Percentiles rank a stretch among this genome's conserved stretches.
These are phyloP conservation scores for Acer yangbiense DNA, from an alignment of 345 rosid genomes.

Conservation along the genomic window DNA sequence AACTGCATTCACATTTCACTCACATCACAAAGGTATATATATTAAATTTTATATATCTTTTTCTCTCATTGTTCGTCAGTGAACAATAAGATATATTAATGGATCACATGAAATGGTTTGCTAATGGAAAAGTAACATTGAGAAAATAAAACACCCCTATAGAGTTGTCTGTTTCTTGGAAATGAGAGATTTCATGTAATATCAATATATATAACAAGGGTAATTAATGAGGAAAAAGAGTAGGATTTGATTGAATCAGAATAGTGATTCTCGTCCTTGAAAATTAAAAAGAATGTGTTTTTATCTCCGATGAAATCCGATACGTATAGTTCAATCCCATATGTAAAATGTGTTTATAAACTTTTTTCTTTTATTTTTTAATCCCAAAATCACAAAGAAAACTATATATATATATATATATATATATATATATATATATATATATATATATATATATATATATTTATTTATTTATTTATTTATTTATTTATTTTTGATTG, in stretches of 20 bases:
- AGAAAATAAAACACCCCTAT: not conserved
- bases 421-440: no score
- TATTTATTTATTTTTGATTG: not conserved
- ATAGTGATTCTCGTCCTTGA: not conserved
- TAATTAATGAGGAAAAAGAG: not conserved
- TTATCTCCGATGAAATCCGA: not conserved
- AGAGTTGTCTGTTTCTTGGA: not conserved
- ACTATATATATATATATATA: no score
- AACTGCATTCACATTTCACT: conserved; percentile 13
- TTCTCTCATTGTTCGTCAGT: not conserved
- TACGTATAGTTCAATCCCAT: not conserved
- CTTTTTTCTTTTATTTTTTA: no score
- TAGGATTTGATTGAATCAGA: not conserved
- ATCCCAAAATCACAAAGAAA: no score
- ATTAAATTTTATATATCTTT: not conserved
- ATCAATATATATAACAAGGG: not conserved
- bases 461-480: no score
- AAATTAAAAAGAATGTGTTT: not conserved
- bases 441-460: no score
- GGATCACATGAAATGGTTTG: conserved; percentile 4
- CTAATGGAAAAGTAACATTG: not conserved
- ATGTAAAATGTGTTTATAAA: no score
- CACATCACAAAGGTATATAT: not conserved
- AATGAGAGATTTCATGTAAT: not conserved
- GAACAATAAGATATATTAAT: not conserved